phyloP scores from a whole-genome alignment of 805 yeast species.

The Blastobotrys parvus region DNA sequence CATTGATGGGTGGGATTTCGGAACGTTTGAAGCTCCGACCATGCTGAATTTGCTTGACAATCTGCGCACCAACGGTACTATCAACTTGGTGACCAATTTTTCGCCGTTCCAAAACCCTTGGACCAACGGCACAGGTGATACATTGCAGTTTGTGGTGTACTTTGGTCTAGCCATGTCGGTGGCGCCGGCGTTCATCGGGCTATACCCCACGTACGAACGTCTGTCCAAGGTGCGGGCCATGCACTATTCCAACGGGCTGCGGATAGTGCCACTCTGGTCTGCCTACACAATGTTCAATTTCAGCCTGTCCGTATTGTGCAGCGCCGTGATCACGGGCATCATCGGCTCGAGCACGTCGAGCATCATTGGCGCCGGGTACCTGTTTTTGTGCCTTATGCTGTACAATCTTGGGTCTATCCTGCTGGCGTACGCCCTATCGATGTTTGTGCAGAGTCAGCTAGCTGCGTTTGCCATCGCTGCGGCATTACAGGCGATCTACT shows the following conservation, averaged over 20 bases:
- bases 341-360: conserved; percentile 20
- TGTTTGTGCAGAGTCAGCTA: conserved; percentile 26
- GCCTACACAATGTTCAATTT: conserved; percentile 25
- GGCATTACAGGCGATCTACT: conserved; percentile 26
- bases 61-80: conserved; percentile 23
- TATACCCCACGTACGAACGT: conserved; percentile 31
- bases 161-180: conserved; percentile 30
- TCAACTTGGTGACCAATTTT: conserved; percentile 22
- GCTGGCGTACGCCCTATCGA: conserved; percentile 25
- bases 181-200: conserved; percentile 28
- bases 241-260: conserved; percentile 32
- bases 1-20: conserved; percentile 19
- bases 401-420: conserved; percentile 26
- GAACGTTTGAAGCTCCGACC: conserved; percentile 19
- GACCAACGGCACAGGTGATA: conserved; percentile 25
- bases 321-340: conserved; percentile 23
- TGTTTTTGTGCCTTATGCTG: conserved; percentile 25
- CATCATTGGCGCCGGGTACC: conserved; percentile 24
- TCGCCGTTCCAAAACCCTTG: conserved; percentile 29
- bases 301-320: conserved; percentile 17
- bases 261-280: conserved; percentile 28
- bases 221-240: conserved; percentile 28
- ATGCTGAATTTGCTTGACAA: conserved; percentile 25
- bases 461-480: conserved; percentile 34
- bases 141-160: conserved; percentile 28